A percentile compares a stretch with the other conserved stretches of the same genome.
Conservation (phyloP, 2,329 filamentous ascomycete species). For the Pseudonectria buxi region DNA sequence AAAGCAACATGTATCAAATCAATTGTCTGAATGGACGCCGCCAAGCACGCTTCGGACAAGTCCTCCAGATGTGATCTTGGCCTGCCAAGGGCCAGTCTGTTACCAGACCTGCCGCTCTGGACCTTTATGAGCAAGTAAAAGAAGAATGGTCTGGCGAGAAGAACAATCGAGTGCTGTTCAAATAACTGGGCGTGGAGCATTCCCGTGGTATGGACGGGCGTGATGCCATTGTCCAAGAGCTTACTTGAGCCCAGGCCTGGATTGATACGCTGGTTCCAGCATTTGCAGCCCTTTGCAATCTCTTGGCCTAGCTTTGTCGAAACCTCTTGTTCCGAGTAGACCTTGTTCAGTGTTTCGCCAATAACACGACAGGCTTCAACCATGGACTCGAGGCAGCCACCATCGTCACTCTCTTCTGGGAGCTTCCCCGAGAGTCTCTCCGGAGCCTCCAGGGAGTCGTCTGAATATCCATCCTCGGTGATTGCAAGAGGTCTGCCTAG, state of each 20-base stretch:
- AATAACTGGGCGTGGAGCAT: conserved; percentile 57
- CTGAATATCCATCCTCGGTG: conserved; percentile 54
- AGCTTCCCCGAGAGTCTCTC: conserved; percentile 20
- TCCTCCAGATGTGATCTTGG: conserved; percentile 31
- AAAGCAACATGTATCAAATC: conserved; percentile 39
- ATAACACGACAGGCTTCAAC: conserved; percentile 53
- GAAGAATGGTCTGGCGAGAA: conserved; percentile 60
- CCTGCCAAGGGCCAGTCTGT: not conserved
- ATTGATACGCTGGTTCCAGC: conserved; percentile 28
- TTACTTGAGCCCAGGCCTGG: conserved; percentile 40
- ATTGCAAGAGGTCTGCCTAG: conserved; percentile 58
- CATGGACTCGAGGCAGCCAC: conserved; percentile 43
- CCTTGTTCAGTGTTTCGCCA: conserved; percentile 49
- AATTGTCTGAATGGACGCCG: conserved; percentile 44
- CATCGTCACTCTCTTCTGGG: conserved; percentile 1
- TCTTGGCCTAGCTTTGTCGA: conserved; percentile 51
- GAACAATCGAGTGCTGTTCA: conserved; percentile 55
- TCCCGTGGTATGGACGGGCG: conserved; percentile 42
- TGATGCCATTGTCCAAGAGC: conserved; percentile 2
- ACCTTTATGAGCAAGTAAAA: conserved; percentile 46
- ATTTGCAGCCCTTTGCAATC: conserved; percentile 35
- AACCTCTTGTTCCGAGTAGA: conserved; percentile 55
- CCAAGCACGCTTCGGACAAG: conserved; percentile 45
- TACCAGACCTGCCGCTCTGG: conserved; percentile 9
- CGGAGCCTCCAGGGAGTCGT: conserved; percentile 33